phyloP scores from a whole-genome alignment of 306 rosid species.

The Trifolium repens region DNA sequence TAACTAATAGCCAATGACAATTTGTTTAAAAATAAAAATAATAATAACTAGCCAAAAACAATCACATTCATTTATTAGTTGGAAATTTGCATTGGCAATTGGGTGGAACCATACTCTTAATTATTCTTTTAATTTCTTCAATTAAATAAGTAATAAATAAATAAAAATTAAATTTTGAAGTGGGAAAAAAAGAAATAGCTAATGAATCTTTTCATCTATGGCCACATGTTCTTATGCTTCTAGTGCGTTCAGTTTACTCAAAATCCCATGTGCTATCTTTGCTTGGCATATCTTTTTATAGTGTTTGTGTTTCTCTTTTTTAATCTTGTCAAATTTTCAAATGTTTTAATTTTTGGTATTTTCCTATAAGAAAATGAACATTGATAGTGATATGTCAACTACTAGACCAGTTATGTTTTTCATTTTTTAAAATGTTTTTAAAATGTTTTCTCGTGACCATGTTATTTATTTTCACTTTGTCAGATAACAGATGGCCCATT shows the following conservation, averaged over 20 bases:
- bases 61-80: slow-evolving; percentile 66
- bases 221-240: slow-evolving; percentile 69
- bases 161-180: slow-evolving; percentile 8
- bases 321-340: slow-evolving; percentile 34
- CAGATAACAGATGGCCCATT: slow-evolving; percentile 43
- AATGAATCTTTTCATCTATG: slow-evolving; percentile 56
- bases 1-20: slow-evolving; percentile 52
- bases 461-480: slow-evolving; percentile 31
- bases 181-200: not conserved
- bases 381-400: slow-evolving; percentile 82
- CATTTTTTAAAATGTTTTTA: not conserved
- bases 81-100: slow-evolving; percentile 67
- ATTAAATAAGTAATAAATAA: not conserved
- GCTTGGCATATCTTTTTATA: slow-evolving; percentile 49
- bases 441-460: slow-evolving; percentile 46
- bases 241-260: slow-evolving; percentile 62
- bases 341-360: slow-evolving; percentile 47
- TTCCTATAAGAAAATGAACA: slow-evolving; percentile 54
- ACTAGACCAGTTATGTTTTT: slow-evolving; percentile 62
- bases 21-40: no score
- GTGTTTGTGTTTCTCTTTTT: not conserved
- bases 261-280: slow-evolving; percentile 75
- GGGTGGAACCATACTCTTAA: slow-evolving; percentile 54
- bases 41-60: slow-evolving; percentile 53
- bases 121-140: not conserved